Conservation (phyloP, 1,284 basidiomycete species). For the Cerrena zonata region DNA sequence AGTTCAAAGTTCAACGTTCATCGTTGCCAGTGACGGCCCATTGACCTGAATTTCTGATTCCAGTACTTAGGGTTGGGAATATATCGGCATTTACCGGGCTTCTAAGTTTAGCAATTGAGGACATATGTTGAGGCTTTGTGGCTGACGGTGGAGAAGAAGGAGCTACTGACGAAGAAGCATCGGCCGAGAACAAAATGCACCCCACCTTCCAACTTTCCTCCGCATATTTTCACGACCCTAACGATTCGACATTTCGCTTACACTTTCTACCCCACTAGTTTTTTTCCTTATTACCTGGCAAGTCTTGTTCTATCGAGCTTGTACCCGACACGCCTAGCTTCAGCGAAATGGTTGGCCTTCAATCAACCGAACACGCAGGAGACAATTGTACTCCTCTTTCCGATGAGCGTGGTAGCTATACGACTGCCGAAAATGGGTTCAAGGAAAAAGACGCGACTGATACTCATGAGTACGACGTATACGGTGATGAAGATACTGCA, state of each 20-base stretch:
- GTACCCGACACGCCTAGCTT: neutral
- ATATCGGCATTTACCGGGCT: neutral
- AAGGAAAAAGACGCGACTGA: neutral
- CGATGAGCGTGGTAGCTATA: neutral
- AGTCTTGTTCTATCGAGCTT: no score
- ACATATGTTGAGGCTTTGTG: no score
- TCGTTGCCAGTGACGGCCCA: no score
- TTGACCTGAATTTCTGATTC: no score
- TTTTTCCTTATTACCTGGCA: neutral
- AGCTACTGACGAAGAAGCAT: neutral
- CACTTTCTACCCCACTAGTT: neutral
- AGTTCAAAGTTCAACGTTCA: no score
- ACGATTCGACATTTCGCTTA: neutral
- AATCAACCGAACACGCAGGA: neutral
- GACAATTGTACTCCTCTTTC: no score
- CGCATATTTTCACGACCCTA: neutral
- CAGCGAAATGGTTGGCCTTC: neutral
- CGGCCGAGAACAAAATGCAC: neutral
- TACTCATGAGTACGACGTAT: conserved; percentile 12
- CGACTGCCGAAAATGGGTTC: neutral
- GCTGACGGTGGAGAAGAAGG: neutral
- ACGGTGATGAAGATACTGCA: conserved; percentile 13
- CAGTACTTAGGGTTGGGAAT: no score
- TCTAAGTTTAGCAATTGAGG: neutral
- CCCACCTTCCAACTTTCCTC: neutral